phyloP scores from a whole-genome alignment of 2,329 filamentous ascomycete genomes.

The Alternaria brassicae region DNA sequence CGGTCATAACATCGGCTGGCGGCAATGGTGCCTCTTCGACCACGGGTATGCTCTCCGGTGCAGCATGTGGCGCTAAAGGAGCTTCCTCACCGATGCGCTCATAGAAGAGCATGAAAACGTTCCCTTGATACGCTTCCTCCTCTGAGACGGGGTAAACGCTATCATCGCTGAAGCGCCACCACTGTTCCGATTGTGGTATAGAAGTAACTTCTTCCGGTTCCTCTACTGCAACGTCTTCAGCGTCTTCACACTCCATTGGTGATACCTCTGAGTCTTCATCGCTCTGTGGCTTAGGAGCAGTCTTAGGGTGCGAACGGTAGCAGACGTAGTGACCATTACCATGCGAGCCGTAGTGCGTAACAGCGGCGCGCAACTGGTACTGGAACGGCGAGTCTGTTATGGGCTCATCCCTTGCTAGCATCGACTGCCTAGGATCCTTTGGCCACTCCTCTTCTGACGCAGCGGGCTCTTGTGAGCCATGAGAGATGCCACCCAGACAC shows the following conservation, averaged over 20 bases:
- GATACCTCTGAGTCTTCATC: constrained; percentile 3
- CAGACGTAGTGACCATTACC: constrained; percentile 97
- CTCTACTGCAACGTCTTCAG: constrained; percentile 26
- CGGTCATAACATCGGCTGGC: constrained; percentile 6
- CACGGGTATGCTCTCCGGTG: neutral
- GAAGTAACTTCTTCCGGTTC: constrained; percentile 15
- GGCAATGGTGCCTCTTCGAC: constrained; percentile 30
- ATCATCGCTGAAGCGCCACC: constrained; percentile 94
- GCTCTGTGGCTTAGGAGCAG: neutral
- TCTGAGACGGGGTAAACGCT: constrained; percentile 78
- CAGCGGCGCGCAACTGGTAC: constrained; percentile 81
- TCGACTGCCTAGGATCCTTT: constrained; percentile 71
- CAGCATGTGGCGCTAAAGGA: neutral
- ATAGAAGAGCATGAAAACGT: constrained; percentile 98
- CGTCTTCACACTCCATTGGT: constrained; percentile 1
- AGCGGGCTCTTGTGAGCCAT: constrained; percentile 36
- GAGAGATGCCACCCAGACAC: constrained; percentile 71
- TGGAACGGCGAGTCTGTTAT: constrained; percentile 51
- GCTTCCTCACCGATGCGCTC: constrained; percentile 65
- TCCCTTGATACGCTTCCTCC: constrained; percentile 74
- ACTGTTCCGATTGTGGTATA: constrained; percentile 57
- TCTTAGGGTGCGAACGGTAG: constrained; percentile 72
- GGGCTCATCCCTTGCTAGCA: constrained; percentile 64
- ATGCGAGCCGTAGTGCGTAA: constrained; percentile 89
- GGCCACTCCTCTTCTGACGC: constrained; percentile 70